phyloP scores from a whole-genome alignment of 148 eudicot genomes.

The Rhododendron ovatum region DNA sequence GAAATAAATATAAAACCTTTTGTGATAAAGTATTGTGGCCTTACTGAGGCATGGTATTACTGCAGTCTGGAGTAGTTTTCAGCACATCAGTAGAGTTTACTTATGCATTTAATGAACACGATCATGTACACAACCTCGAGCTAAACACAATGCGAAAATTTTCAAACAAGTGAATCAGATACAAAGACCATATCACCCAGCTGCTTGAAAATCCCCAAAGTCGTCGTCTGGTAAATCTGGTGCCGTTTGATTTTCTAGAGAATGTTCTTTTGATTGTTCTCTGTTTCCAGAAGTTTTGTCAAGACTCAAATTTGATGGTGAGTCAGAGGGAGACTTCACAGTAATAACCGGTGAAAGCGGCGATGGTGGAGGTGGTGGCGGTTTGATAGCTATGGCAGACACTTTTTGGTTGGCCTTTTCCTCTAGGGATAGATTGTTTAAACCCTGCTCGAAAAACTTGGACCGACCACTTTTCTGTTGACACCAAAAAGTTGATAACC shows the following conservation, averaged over 20 bases:
- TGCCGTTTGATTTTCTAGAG: constrained; percentile 29
- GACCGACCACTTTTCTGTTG: constrained; percentile 58
- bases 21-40: neutral
- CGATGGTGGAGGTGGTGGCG: constrained; percentile 70
- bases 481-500: constrained; percentile 3
- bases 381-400: constrained; percentile 53
- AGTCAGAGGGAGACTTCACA: constrained; percentile 32
- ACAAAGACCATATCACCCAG: constrained; percentile 32
- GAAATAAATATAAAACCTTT: neutral
- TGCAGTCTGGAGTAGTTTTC: neutral
- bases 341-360: constrained; percentile 49
- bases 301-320: constrained; percentile 31
- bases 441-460: constrained; percentile 67
- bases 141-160: neutral
- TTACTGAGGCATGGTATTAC: neutral
- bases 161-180: neutral
- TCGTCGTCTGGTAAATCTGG: constrained; percentile 74
- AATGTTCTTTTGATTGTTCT: constrained; percentile 22
- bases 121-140: constrained; percentile 26
- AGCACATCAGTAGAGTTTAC: neutral
- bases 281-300: constrained; percentile 18
- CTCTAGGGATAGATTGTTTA: constrained; percentile 45
- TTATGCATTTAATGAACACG: neutral
- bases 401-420: constrained; percentile 49
- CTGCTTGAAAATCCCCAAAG: constrained; percentile 95